A percentile compares a stretch with the other conserved stretches of the same genome.
Conservation (phyloP, 768 basidiomycete species). For the Termitomyces sp. region DNA sequence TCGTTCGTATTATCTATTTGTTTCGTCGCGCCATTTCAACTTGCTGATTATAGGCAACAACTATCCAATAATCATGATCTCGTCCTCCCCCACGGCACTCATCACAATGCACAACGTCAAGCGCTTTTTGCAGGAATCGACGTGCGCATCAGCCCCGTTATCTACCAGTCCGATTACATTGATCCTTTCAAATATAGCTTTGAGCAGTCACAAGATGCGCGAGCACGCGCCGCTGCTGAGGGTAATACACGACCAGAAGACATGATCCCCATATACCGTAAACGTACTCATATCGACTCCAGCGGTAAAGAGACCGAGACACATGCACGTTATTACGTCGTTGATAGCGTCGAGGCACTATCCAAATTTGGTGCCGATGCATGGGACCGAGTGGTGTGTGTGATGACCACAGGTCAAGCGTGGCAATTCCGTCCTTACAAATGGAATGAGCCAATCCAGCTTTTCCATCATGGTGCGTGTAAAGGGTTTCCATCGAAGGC, state of each 20-base stretch:
- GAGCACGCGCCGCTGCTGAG: conserved; percentile 58
- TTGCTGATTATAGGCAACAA: conserved; percentile 43
- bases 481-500: too few species aligned
- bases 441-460: conserved; percentile 86
- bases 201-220: conserved; percentile 70
- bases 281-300: conserved; percentile 64
- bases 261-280: conserved; percentile 82
- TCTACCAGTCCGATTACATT: background rate
- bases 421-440: conserved; percentile 99
- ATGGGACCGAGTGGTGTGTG: conserved; percentile 96
- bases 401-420: conserved; percentile 96
- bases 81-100: conserved; percentile 89
- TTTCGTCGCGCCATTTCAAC: background rate
- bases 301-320: conserved; percentile 54
- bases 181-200: conserved; percentile 37
- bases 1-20: conserved; percentile 35
- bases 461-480: conserved; percentile 86
- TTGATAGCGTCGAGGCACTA: conserved; percentile 90
- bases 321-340: conserved; percentile 71
- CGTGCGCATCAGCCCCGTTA: conserved; percentile 36
- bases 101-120: conserved; percentile 99
- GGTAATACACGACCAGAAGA: conserved; percentile 77
- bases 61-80: conserved; percentile 96
- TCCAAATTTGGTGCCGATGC: conserved; percentile 89
- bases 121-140: conserved; percentile 84